Percentiles rank a stretch among this genome's conserved stretches.
Evolutionary conservation across 1,284 basidiomycete species (phyloP).

Genomic region (Cystobasidiaceae sp.): DNA sequence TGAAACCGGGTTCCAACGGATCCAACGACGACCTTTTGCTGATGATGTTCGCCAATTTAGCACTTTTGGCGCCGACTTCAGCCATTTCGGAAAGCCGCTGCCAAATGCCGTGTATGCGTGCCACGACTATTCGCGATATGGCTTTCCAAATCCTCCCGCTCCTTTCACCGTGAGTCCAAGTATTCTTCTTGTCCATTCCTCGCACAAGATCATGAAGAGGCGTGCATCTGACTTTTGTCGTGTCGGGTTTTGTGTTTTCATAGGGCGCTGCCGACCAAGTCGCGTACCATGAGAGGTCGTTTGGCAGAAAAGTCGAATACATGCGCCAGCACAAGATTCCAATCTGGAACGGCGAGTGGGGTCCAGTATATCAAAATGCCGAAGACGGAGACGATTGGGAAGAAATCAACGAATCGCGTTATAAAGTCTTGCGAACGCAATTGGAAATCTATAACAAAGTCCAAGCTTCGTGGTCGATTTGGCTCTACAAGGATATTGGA

Average conservation of each 20-base stretch:
- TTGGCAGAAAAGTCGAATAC: conserved; percentile 56
- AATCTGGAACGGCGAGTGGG: conserved; percentile 72
- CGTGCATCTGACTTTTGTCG: conserved; percentile 45
- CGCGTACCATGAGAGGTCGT: conserved; percentile 49
- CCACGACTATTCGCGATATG: conserved; percentile 66
- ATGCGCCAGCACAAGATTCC: conserved; percentile 45
- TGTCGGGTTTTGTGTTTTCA: conserved; percentile 53
- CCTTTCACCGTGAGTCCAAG: conserved; percentile 49
- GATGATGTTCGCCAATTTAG: conserved; percentile 46
- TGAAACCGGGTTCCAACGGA: neutral
- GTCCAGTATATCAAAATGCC: conserved; percentile 45
- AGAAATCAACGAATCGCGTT: conserved; percentile 61
- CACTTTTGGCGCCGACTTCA: conserved; percentile 69
- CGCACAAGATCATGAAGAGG: neutral
- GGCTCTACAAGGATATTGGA: conserved; percentile 76
- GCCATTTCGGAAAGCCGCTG: conserved; percentile 57
- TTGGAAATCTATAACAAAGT: conserved; percentile 65
- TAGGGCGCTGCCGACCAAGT: conserved; percentile 9
- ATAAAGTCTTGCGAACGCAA: conserved; percentile 64
- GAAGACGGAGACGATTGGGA: conserved; percentile 50
- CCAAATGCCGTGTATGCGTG: conserved; percentile 66
- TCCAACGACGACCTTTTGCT: neutral
- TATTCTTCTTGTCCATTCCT: neutral
- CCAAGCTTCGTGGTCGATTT: conserved; percentile 67
- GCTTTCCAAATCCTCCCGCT: conserved; percentile 63